phyloP scores from a whole-genome alignment of 805 yeast species.

The Myxozyma lipomycoides region DNA sequence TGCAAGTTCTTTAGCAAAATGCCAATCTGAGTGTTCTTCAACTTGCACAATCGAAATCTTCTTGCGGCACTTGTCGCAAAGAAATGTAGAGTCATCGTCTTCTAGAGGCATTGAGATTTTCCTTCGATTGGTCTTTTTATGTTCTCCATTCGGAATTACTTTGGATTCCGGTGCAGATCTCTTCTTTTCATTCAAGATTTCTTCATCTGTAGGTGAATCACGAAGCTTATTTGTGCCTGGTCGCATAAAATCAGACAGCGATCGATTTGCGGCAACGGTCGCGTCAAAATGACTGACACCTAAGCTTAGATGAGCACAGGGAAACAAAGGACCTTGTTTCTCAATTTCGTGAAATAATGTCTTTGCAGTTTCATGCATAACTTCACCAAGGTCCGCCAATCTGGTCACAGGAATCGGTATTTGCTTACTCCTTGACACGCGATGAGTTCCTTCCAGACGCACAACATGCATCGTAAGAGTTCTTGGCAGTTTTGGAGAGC shows the following conservation, averaged over 20 bases:
- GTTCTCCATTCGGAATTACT: neutral
- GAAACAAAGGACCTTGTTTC: conserved; percentile 15
- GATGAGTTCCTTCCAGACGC: conserved; percentile 14
- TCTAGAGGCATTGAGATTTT: neutral
- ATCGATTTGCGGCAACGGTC: conserved; percentile 7
- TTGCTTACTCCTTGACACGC: conserved; percentile 30
- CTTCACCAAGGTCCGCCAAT: conserved; percentile 6
- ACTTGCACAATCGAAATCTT: conserved; percentile 20
- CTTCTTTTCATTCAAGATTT: neutral
- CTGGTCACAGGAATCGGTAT: conserved; percentile 24
- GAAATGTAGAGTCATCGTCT: neutral
- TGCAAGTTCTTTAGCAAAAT: conserved; percentile 37
- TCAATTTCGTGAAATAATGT: conserved; percentile 30
- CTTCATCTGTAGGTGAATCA: neutral
- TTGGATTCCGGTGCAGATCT: neutral
- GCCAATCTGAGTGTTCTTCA: conserved; percentile 43
- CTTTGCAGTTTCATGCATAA: conserved; percentile 14
- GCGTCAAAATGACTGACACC: conserved; percentile 18
- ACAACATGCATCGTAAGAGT: conserved; percentile 45
- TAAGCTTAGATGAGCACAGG: conserved; percentile 14
- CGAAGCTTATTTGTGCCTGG: neutral
- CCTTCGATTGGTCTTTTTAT: conserved; percentile 1
- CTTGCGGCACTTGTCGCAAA: conserved; percentile 35
- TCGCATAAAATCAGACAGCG: neutral
- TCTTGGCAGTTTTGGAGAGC: conserved; percentile 48